Percentiles rank a stretch among this genome's conserved stretches.
phyloP scores from a whole-genome alignment of 2,329 filamentous ascomycete genomes.

The Thielaviopsis ethacetica region DNA sequence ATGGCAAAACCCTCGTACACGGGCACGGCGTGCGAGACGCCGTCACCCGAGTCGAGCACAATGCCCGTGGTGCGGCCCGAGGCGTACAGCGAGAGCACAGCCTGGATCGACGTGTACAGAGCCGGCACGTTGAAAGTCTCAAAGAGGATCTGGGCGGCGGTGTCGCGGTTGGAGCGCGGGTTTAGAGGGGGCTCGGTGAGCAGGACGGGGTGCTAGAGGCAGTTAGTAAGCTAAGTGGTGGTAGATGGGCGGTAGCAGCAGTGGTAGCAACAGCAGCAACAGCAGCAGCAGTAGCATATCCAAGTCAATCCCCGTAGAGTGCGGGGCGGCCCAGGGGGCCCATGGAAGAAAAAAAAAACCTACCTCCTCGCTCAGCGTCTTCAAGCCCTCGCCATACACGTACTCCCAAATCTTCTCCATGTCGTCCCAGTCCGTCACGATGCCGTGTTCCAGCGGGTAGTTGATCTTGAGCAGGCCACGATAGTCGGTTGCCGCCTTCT shows the following conservation, averaged over 20 bases:
- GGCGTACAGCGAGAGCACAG: conserved; percentile 87
- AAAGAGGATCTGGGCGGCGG: conserved; percentile 91
- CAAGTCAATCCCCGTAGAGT: no score
- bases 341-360: neutral
- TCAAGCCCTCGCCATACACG: conserved; percentile 88
- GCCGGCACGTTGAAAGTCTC: conserved; percentile 98
- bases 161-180: conserved; percentile 88
- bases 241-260: neutral
- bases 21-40: conserved; percentile 90
- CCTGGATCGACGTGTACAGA: conserved; percentile 91
- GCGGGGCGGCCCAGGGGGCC: no score
- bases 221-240: conserved; percentile 13
- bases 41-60: conserved; percentile 87
- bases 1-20: conserved; percentile 98
- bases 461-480: conserved; percentile 87
- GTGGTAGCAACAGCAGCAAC: neutral
- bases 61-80: conserved; percentile 92
- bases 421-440: conserved; percentile 98
- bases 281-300: no score
- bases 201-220: conserved; percentile 70
- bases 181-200: conserved; percentile 93
- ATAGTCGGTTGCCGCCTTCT: conserved; percentile 72
- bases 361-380: conserved; percentile 93
- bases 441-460: conserved; percentile 91
- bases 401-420: conserved; percentile 99